Conservation (phyloP, 163 green algal species). For the Prototheca wickerhamii region DNA sequence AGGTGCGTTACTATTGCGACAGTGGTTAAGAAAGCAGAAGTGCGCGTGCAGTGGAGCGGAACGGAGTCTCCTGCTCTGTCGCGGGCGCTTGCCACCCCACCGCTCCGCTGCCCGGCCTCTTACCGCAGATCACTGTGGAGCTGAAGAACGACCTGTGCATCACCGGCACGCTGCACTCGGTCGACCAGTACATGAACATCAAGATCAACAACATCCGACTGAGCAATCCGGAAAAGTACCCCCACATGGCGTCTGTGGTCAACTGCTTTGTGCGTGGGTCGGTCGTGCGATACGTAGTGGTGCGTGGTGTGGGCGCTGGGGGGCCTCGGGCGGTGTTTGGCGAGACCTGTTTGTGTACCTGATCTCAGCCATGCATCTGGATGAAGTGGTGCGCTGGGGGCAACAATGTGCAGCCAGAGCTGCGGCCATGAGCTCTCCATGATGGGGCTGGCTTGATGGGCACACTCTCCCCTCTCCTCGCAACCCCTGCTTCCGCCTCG, state of each 20-base stretch:
- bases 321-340: too few species aligned
- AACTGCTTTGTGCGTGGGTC: constrained; percentile 98
- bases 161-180: constrained; percentile 83
- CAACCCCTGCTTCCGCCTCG: not conserved
- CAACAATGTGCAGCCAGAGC: not conserved
- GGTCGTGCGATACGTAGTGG: constrained; percentile 93
- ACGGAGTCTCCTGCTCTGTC: not conserved
- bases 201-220: constrained; percentile 88
- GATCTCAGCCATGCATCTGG: not conserved
- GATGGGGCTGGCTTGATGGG: not conserved
- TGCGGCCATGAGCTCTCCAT: too few species aligned
- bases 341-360: too few species aligned
- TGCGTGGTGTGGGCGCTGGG: constrained; percentile 33
- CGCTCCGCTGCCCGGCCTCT: not conserved
- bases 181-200: constrained; percentile 99
- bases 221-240: constrained; percentile 86
- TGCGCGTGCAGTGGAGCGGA: not conserved
- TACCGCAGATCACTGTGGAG: constrained; percentile 87
- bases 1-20: constrained; percentile 43
- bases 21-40: not conserved
- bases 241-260: constrained; percentile 94
- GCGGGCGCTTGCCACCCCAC: not conserved
- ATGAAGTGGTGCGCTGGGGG: not conserved
- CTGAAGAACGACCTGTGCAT: constrained; percentile 99
- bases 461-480: not conserved